Evolutionary conservation across 306 rosid genomes (phyloP).

Genomic region (Cucurbita moschata): DNA sequence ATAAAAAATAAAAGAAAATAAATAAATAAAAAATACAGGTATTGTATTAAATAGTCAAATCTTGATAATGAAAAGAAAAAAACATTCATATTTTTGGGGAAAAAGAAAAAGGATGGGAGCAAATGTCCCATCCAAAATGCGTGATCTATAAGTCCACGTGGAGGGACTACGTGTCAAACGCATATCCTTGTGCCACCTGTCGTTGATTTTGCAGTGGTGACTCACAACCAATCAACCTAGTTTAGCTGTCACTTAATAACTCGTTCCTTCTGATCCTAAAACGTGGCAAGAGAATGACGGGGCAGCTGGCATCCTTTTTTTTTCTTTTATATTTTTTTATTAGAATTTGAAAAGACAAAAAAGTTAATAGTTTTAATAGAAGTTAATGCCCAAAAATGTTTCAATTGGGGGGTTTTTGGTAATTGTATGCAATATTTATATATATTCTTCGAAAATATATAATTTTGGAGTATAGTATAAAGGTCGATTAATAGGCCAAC

Average conservation of each 20-base stretch:
- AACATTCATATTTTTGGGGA: not conserved
- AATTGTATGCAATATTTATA: too few species aligned
- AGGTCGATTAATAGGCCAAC: too few species aligned
- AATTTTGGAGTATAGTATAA: too few species aligned
- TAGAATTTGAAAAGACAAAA: too few species aligned
- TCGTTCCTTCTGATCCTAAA: not conserved
- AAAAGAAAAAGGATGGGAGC: not conserved
- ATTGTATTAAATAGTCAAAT: not conserved
- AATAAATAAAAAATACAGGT: not conserved
- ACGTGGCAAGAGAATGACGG: conserved; percentile 7
- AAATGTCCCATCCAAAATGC: not conserved
- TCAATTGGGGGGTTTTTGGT: too few species aligned
- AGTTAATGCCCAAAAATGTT: not conserved
- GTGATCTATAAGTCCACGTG: not conserved
- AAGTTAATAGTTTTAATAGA: too few species aligned
- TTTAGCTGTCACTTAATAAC: not conserved
- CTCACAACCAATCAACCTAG: not conserved
- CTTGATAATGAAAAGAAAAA: not conserved
- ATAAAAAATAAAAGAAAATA: not conserved
- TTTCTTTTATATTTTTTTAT: not conserved
- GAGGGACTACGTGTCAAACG: not conserved
- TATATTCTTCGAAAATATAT: too few species aligned
- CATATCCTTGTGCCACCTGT: not conserved
- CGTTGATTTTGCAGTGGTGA: not conserved
- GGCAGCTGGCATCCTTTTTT: not conserved